A percentile compares a stretch with the other conserved stretches of the same genome.
Conservation (phyloP, 148 eudicot species). For the Cornus kousa region DNA sequence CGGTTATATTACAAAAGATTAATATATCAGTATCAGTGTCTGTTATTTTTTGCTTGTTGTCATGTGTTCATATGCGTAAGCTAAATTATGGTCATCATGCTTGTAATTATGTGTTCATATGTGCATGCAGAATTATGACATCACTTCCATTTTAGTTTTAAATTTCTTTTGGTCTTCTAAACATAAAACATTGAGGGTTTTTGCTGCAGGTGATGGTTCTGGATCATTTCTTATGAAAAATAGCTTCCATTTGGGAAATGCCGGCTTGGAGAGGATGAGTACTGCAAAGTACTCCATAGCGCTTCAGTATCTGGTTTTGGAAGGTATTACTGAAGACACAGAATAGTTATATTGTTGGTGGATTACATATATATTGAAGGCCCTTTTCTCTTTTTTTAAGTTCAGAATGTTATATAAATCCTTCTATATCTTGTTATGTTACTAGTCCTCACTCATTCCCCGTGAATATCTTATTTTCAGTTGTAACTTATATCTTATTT, state of each 20-base stretch:
- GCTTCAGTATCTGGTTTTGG: slow-evolving; percentile 69
- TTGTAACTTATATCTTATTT: no score
- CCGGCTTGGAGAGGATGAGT: slow-evolving; percentile 18
- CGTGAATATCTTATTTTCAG: no score
- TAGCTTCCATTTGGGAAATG: slow-evolving; percentile 16
- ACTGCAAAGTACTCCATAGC: slow-evolving; percentile 78
- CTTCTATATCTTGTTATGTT: no score
- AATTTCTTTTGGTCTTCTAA: not conserved
- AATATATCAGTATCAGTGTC: not conserved
- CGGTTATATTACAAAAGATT: not conserved
- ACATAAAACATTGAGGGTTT: not conserved
- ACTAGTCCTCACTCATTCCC: no score
- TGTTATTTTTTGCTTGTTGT: not conserved
- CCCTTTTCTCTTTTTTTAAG: no score
- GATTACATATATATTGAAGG: not conserved
- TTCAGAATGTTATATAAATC: no score
- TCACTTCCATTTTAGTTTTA: not conserved
- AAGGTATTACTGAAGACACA: slow-evolving; percentile 44
- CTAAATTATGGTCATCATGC: no score
- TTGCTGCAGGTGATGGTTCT: slow-evolving; percentile 48
- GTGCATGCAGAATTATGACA: no score
- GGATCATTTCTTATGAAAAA: slow-evolving; percentile 52
- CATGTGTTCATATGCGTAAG: not conserved
- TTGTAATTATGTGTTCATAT: no score
- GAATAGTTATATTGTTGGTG: not conserved